These are phyloP conservation scores for Calocybe cyanea DNA, from an alignment of 768 basidiomycete species.

Conservation along the genomic window DNA sequence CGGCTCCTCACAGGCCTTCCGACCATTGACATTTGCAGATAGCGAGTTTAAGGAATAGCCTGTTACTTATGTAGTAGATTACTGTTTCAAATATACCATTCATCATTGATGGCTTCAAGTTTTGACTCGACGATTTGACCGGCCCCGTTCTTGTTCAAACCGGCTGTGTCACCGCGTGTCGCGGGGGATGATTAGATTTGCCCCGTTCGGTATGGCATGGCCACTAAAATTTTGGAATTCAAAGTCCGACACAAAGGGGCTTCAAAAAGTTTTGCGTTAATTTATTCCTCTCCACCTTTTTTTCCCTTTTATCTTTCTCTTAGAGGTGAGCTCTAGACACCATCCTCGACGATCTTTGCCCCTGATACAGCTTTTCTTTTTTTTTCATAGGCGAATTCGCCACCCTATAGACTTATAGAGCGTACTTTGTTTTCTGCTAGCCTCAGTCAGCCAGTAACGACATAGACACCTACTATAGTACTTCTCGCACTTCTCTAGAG, in stretches of 20 bases:
- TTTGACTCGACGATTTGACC: too few relatives aligned
- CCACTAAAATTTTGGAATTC: slow-evolving; percentile 33
- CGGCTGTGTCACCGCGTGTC: slow-evolving; percentile 15
- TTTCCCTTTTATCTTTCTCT: slow-evolving; percentile 28
- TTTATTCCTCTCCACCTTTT: slow-evolving; percentile 33
- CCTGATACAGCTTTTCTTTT: slow-evolving; percentile 7
- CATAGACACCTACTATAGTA: slow-evolving; percentile 33
- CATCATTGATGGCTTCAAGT: neutral
- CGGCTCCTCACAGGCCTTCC: slow-evolving; percentile 37
- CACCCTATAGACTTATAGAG: slow-evolving; percentile 51
- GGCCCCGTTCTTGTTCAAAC: slow-evolving; percentile 1
- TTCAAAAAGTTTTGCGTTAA: slow-evolving; percentile 22
- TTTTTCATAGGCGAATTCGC: slow-evolving; percentile 33
- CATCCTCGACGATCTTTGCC: slow-evolving; percentile 9
- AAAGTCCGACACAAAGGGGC: slow-evolving; percentile 34
- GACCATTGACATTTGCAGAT: slow-evolving; percentile 45
- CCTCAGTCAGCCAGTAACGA: slow-evolving; percentile 45
- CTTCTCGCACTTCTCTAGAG: slow-evolving; percentile 41
- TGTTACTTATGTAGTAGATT: neutral
- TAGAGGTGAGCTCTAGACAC: slow-evolving; percentile 32
- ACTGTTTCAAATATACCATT: slow-evolving; percentile 2
- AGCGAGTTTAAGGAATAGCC: slow-evolving; percentile 33
- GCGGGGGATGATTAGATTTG: slow-evolving; percentile 17
- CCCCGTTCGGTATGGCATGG: slow-evolving; percentile 14
- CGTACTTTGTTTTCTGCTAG: slow-evolving; percentile 59